A percentile compares a stretch with the other conserved stretches of the same genome.
Conservation (phyloP, 306 rosid species). For the Vicia sativa region DNA sequence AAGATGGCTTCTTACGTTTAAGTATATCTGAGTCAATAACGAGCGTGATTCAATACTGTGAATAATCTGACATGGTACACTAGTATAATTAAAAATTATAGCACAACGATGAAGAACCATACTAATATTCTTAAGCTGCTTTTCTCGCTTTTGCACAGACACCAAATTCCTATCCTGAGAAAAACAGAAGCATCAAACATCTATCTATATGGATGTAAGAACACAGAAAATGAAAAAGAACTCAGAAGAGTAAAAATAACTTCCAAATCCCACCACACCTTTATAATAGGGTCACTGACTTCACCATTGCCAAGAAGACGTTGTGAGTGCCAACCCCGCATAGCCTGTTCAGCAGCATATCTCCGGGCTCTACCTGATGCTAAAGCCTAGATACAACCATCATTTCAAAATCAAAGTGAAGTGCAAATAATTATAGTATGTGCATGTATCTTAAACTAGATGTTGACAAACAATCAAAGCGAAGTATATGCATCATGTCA, state of each 20-base stretch:
- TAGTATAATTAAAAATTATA: conserved; percentile 16
- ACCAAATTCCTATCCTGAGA: conserved; percentile 74
- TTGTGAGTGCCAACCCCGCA: conserved; percentile 99
- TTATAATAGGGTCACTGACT: conserved; percentile 93
- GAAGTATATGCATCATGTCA: not conserved
- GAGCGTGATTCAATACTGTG: conserved; percentile 32
- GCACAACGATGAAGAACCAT: conserved; percentile 41
- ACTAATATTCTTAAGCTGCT: conserved; percentile 91
- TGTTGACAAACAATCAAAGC: conserved; percentile 8
- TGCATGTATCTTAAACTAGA: not conserved
- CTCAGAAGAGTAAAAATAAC: conserved; percentile 32
- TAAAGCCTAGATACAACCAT: conserved; percentile 57
- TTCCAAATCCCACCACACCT: conserved; percentile 58
- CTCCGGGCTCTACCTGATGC: conserved; percentile 94
- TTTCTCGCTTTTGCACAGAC: conserved; percentile 85
- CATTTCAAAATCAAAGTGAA: conserved; percentile 24
- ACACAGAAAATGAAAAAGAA: not conserved
- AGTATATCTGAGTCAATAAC: conserved; percentile 61
- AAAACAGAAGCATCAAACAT: conserved; percentile 31
- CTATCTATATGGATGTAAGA: conserved; percentile 33
- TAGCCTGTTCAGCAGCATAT: conserved; percentile 98
- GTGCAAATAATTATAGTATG: not conserved
- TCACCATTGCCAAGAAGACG: conserved; percentile 94
- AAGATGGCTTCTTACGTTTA: conserved; percentile 84
- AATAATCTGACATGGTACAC: conserved; percentile 25